These are phyloP conservation scores for Tulasnella sp. DNA, from an alignment of 768 basidiomycete species.

Conservation along the genomic window DNA sequence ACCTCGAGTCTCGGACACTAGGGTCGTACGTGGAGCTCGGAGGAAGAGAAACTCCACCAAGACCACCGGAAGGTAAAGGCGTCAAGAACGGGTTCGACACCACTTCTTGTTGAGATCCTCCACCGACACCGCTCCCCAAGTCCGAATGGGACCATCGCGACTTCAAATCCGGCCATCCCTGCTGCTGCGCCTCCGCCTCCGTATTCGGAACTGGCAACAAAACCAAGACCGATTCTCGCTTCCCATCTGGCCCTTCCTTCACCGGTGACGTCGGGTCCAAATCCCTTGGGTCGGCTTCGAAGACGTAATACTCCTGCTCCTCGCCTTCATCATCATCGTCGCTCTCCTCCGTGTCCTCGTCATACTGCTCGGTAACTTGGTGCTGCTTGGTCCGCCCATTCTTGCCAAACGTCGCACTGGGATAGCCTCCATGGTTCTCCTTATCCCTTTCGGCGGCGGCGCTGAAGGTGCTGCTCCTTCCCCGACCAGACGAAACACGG, in stretches of 20 bases:
- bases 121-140: neutral
- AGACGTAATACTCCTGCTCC: constrained; percentile 7
- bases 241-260: neutral
- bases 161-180: neutral
- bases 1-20: neutral
- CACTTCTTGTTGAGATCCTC: neutral
- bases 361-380: neutral
- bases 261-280: neutral
- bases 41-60: neutral
- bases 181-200: neutral
- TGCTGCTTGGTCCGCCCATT: neutral
- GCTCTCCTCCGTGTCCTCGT: neutral
- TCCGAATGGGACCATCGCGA: neutral
- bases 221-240: constrained; percentile 11
- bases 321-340: constrained; percentile 5
- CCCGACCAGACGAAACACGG: neutral
- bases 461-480: neutral
- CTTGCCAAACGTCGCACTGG: neutral
- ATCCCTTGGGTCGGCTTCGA: neutral
- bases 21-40: neutral
- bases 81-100: neutral
- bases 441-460: neutral
- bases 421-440: neutral
- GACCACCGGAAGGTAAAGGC: neutral
- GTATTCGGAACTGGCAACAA: neutral